phyloP scores from a whole-genome alignment of 306 rosid species.

The Fragaria nilgerrensis region DNA sequence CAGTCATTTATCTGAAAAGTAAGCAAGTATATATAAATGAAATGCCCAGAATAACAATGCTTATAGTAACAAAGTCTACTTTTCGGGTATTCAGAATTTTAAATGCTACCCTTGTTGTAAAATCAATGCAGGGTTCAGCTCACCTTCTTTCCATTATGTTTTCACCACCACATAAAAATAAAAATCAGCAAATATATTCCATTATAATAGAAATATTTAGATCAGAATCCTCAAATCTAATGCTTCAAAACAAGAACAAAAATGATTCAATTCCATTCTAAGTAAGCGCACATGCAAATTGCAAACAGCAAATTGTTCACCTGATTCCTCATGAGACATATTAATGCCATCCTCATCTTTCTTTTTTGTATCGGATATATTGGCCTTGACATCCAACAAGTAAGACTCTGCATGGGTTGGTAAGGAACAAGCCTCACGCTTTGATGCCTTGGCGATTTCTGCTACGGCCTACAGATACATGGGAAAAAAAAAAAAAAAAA shows the following conservation, averaged over 20 bases:
- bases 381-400: constrained; percentile 49
- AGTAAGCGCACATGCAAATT: neutral
- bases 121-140: neutral
- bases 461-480: constrained; percentile 58
- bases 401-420: constrained; percentile 63
- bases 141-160: neutral
- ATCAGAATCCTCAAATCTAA: constrained; percentile 1
- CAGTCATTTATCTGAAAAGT: neutral
- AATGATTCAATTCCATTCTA: neutral
- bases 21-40: neutral
- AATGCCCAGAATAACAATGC: neutral
- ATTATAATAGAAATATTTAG: neutral
- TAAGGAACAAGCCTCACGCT: constrained; percentile 67
- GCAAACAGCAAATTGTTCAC: constrained; percentile 22
- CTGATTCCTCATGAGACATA: constrained; percentile 30
- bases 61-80: neutral
- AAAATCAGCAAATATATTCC: neutral
- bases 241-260: neutral
- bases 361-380: constrained; percentile 40
- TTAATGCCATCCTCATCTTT: constrained; percentile 13
- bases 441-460: constrained; percentile 78
- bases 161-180: neutral
- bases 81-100: neutral
- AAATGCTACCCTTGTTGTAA: neutral
- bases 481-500: neutral